These are phyloP conservation scores for Edhazardia aedis DNA, from an alignment of 371 early-diverging fungal genomes.

Conservation along the genomic window DNA sequence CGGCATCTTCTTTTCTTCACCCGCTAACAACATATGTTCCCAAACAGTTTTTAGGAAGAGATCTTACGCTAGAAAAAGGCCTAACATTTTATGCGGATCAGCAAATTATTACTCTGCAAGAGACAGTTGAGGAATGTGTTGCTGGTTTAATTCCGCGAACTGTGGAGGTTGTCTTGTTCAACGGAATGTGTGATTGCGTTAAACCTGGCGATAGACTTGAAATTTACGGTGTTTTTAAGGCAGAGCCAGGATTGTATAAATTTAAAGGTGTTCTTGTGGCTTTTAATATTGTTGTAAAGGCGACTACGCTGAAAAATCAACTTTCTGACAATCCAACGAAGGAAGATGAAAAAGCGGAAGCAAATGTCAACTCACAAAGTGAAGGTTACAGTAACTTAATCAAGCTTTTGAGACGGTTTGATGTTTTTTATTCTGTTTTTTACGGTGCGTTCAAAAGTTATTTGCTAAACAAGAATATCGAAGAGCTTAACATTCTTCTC, in stretches of 20 bases:
- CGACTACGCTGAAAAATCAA: slow-evolving; percentile 61
- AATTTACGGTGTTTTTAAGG: slow-evolving; percentile 75
- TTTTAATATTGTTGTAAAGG: slow-evolving; percentile 64
- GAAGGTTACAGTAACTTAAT: too few species aligned
- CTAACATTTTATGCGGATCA: slow-evolving; percentile 71
- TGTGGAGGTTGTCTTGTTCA: slow-evolving; percentile 75
- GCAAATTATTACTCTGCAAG: slow-evolving; percentile 80
- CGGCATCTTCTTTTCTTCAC: slow-evolving; percentile 51
- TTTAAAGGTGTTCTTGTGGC: too few species aligned
- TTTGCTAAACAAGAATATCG: not conserved
- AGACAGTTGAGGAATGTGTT: slow-evolving; percentile 95
- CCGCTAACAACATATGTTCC: slow-evolving; percentile 51
- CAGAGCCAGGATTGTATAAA: slow-evolving; percentile 40
- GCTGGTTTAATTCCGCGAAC: slow-evolving; percentile 85
- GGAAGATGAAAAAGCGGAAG: slow-evolving; percentile 1
- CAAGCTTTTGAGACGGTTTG: not conserved
- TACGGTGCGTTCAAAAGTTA: not conserved
- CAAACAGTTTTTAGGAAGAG: slow-evolving; percentile 64
- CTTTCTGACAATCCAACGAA: slow-evolving; percentile 45
- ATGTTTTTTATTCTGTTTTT: not conserved
- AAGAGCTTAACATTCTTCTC: not conserved
- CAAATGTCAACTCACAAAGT: not conserved
- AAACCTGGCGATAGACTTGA: slow-evolving; percentile 95
- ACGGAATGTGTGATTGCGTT: slow-evolving; percentile 75
- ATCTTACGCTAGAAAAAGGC: slow-evolving; percentile 76